phyloP scores from a whole-genome alignment of 148 eudicot species.

The Chenopodium formosanum region DNA sequence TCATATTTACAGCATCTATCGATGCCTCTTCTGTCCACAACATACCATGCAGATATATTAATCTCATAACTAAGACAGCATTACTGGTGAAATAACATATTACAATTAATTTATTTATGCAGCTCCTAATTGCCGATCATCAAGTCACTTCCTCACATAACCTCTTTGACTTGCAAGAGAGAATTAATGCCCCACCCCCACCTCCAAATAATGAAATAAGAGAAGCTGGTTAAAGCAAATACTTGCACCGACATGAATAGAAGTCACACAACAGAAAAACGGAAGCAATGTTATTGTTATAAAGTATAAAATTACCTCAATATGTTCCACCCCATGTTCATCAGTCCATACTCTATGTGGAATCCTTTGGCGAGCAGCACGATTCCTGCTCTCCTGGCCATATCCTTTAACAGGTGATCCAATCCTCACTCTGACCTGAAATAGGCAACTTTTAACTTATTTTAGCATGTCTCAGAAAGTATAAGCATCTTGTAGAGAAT shows the following conservation, averaged over 20 bases:
- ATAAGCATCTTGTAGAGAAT: neutral
- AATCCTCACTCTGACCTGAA: constrained; percentile 76
- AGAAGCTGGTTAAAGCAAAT: neutral
- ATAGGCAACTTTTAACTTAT: neutral
- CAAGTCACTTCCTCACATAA: neutral
- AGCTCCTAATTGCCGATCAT: neutral
- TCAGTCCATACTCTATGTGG: constrained; percentile 75
- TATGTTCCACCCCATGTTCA: constrained; percentile 85
- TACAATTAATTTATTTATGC: neutral
- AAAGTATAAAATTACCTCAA: constrained; percentile 44
- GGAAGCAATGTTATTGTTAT: neutral
- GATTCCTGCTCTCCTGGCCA: constrained; percentile 86
- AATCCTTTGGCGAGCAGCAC: constrained; percentile 86
- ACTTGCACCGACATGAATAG: neutral
- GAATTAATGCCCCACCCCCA: neutral
- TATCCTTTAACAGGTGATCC: constrained; percentile 88
- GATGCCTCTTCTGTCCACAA: neutral
- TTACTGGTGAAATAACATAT: neutral
- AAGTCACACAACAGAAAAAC: neutral
- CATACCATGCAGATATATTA: neutral
- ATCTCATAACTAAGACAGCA: neutral
- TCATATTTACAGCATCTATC: neutral
- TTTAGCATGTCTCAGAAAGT: neutral
- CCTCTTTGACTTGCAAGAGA: neutral
- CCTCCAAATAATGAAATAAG: neutral